A percentile compares a stretch with the other conserved stretches of the same genome.
Conservation (phyloP, 768 basidiomycete genomes). For the Terana coerulea region DNA sequence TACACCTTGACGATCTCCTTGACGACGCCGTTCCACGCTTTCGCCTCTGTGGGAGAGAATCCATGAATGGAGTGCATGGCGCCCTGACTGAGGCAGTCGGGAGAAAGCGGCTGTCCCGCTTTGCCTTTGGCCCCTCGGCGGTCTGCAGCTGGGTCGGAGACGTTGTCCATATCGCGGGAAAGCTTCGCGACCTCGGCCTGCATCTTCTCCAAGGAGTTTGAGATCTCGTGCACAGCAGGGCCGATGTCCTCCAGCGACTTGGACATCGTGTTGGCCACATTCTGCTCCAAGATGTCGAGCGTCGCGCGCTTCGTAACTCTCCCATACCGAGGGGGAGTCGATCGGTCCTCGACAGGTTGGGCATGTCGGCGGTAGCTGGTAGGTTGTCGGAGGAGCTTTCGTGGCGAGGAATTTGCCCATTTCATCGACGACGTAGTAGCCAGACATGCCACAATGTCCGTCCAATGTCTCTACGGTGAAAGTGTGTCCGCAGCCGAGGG, state of each 20-base stretch:
- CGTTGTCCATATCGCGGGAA: not conserved
- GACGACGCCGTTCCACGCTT: slow-evolving; percentile 38
- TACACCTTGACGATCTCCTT: slow-evolving; percentile 38
- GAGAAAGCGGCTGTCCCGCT: slow-evolving; percentile 1
- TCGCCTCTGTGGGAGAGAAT: slow-evolving; percentile 29
- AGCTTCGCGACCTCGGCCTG: slow-evolving; percentile 2
- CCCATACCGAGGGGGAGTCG: slow-evolving; percentile 55
- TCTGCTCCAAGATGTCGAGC: slow-evolving; percentile 63
- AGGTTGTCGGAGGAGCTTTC: slow-evolving; percentile 36
- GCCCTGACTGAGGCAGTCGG: not conserved
- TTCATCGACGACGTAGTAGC: slow-evolving; percentile 43
- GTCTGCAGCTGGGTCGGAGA: not conserved
- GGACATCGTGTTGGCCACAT: slow-evolving; percentile 52
- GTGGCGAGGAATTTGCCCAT: slow-evolving; percentile 43
- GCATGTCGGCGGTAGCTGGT: slow-evolving; percentile 47
- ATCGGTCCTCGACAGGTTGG: slow-evolving; percentile 60
- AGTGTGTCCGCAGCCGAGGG: slow-evolving; percentile 59
- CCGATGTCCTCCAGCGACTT: slow-evolving; percentile 29
- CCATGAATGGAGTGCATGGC: slow-evolving; percentile 21
- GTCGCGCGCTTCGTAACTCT: slow-evolving; percentile 58
- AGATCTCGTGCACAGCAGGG: slow-evolving; percentile 15
- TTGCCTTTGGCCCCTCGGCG: not conserved
- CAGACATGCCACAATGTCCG: slow-evolving; percentile 46
- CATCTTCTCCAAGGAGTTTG: not conserved
- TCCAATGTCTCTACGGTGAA: slow-evolving; percentile 75